Base-by-base conservation (phyloP, 768 basidiomycete species). In the Gloeophyllum trabeum region DNA sequence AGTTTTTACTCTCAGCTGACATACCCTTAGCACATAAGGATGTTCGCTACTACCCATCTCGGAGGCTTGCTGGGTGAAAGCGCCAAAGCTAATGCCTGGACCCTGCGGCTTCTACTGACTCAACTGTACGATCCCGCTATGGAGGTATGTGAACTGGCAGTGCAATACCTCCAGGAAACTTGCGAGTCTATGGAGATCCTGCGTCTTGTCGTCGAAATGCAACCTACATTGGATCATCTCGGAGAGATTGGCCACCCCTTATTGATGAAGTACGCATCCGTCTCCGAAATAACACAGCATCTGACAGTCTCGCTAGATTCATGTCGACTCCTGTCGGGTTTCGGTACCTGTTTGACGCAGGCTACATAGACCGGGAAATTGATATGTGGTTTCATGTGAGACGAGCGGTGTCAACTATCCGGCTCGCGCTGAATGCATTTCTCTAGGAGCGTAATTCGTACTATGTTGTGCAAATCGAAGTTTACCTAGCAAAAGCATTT, bases 311-410 rank as follows among this genome's bases (percentile, higher is more conserved):
- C 7, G 37, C n/a, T 34, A 96, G 93, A 53, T 98, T 98, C 60
- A 83, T 98, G 71, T 93, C 92, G 6, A 94, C 90, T 4, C 73
- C 89, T 0, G 78, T 86, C 48, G 96, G 96, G 2, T 98, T 98
- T 58, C 74, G 80, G 4, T 98, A 93, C 59, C 71, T 99, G 3
- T 86, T 86, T 52, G 84, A 89, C 50, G 82, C 88, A 12, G 83
- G 84, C 3, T 97, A 97, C 54, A 93, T 99, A 44, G 84, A 91
- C 52, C 73, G 85, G 36, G 92, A 97, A 59, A 87, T 99, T 75
- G 91, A 98, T 48, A 75, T 79, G 49, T 99, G 96, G 96, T 89
- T 94, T 54, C 79, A 90, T 57, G 94, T 93, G 54, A 52, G 83
- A 55, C 22, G 1, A 20, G 41, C 39, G 3, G 7, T 6, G 23